These are phyloP conservation scores for Penicillium maclennaniae DNA, from an alignment of 495 filamentous ascomycete species.

Conservation along the genomic window DNA sequence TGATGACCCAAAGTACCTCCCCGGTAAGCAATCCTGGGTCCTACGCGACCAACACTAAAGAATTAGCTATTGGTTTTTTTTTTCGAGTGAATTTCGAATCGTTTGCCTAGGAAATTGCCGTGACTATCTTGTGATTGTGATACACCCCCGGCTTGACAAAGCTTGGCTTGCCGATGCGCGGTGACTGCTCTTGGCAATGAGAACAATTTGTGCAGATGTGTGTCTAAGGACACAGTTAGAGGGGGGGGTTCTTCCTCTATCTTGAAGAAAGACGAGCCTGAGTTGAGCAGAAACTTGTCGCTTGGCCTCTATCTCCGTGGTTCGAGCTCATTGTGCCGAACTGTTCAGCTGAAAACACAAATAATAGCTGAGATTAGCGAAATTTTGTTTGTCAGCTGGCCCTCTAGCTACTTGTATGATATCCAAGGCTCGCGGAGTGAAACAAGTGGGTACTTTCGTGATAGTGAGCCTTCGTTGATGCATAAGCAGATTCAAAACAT, in stretches of 20 bases:
- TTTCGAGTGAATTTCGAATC: neutral
- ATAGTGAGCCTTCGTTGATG: neutral
- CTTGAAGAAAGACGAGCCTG: no score
- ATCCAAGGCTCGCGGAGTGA: neutral
- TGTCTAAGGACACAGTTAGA: no score
- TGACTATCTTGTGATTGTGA: neutral
- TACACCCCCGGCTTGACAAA: neutral
- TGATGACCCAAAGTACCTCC: neutral
- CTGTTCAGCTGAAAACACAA: no score
- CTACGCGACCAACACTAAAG: neutral
- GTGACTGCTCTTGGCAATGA: neutral
- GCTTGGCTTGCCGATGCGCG: constrained; percentile 1
- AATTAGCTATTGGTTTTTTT: neutral
- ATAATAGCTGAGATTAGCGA: neutral
- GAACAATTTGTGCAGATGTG: neutral
- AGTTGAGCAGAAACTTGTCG: no score
- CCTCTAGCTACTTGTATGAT: neutral
- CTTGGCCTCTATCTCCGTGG: no score
- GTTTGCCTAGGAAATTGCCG: neutral
- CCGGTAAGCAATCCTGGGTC: neutral
- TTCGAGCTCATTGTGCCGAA: no score
- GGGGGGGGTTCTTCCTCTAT: no score
- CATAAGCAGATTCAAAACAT: neutral
- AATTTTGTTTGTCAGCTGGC: neutral
- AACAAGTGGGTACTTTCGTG: no score